A percentile compares a stretch with the other conserved stretches of the same genome.
Evolutionary conservation across 2,329 filamentous ascomycete genomes (phyloP).

Genomic region (Thelonectria olida): DNA sequence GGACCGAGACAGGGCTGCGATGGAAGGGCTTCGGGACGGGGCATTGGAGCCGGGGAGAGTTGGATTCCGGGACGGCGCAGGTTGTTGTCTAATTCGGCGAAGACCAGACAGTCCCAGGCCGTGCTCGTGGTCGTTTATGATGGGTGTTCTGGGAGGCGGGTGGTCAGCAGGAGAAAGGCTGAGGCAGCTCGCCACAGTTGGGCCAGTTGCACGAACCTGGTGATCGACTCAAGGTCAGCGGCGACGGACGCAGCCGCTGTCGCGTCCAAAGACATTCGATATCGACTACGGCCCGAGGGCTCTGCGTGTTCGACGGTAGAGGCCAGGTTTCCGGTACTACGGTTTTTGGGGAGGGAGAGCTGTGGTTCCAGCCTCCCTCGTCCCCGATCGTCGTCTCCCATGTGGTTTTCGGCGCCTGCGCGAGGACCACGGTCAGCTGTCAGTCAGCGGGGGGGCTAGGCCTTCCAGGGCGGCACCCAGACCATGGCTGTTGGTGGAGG

Average conservation of each 20-base stretch:
- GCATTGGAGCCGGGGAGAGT: slow-evolving; percentile 71
- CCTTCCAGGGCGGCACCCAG: slow-evolving; percentile 1
- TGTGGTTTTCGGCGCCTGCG: slow-evolving; percentile 45
- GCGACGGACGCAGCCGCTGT: slow-evolving; percentile 67
- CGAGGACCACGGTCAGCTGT: slow-evolving; percentile 35
- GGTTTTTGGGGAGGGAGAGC: slow-evolving; percentile 69
- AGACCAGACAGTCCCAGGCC: slow-evolving; percentile 86
- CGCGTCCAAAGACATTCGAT: slow-evolving; percentile 82
- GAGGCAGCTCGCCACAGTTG: slow-evolving; percentile 25
- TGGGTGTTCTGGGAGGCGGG: slow-evolving; percentile 70
- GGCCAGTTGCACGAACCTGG: slow-evolving; percentile 65
- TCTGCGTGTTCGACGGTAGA: slow-evolving; percentile 60
- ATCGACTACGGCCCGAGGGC: slow-evolving; percentile 64
- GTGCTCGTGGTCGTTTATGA: slow-evolving; percentile 88
- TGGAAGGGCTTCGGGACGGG: slow-evolving; percentile 69
- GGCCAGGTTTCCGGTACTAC: slow-evolving; percentile 70
- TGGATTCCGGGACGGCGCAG: slow-evolving; percentile 68
- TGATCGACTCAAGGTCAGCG: slow-evolving; percentile 74
- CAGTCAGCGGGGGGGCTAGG: slow-evolving; percentile 19
- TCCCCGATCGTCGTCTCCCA: slow-evolving; percentile 50
- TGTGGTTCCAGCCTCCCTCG: slow-evolving; percentile 56
- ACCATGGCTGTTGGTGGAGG: slow-evolving; percentile 8
- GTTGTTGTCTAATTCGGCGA: slow-evolving; percentile 91
- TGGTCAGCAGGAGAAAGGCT: slow-evolving; percentile 38
- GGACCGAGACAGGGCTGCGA: slow-evolving; percentile 69